These are phyloP conservation scores for Rhizopogon parksii DNA, from an alignment of 1,284 basidiomycete species.

Conservation along the genomic window DNA sequence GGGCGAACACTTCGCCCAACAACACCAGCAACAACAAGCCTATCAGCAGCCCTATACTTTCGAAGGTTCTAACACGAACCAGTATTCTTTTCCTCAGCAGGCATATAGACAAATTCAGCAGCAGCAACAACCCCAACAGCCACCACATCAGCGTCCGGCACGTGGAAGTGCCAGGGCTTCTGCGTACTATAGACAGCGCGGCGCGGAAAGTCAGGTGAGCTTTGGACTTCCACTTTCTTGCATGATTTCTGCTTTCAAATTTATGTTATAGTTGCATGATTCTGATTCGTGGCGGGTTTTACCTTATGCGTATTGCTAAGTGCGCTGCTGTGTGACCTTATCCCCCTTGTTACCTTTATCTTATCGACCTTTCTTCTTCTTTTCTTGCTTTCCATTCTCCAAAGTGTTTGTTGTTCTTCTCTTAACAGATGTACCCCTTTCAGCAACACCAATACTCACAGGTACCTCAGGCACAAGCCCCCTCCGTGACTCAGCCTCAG, in stretches of 20 bases:
- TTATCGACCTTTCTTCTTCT: background rate
- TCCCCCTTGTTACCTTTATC: background rate
- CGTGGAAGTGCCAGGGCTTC: background rate
- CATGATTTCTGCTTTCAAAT: background rate
- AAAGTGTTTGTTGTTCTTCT: background rate
- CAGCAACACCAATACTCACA: background rate
- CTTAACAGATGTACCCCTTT: background rate
- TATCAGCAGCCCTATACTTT: background rate
- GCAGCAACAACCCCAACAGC: background rate
- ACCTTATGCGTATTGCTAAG: background rate
- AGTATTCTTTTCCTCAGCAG: conserved; percentile 4
- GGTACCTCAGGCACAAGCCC: background rate
- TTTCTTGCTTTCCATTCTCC: background rate
- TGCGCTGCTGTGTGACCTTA: too few species aligned
- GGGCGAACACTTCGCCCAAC: background rate
- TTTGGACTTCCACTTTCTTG: background rate
- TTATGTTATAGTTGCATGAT: too few species aligned
- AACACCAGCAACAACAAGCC: background rate
- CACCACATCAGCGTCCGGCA: conserved; percentile 7
- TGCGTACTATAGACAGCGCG: background rate
- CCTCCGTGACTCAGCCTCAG: background rate
- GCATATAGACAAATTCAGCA: background rate
- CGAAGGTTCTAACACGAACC: background rate
- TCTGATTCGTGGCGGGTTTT: too few species aligned
- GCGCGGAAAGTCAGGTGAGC: background rate